Evolutionary conservation across 2,329 filamentous ascomycete genomes (phyloP).

Genomic region (Exophiala sideris): DNA sequence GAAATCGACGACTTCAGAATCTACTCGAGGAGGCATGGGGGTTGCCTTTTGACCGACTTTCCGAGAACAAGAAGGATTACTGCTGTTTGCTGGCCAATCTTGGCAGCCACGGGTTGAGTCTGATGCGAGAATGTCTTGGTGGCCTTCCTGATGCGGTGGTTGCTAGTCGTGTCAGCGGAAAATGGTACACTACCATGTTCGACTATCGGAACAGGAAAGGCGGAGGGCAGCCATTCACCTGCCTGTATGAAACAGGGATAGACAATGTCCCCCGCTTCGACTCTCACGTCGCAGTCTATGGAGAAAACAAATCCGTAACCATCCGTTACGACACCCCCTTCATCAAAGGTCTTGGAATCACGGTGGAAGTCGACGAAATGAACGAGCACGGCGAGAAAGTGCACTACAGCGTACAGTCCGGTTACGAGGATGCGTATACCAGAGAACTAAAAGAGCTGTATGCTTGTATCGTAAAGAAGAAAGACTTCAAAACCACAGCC

Average conservation of each 20-base stretch:
- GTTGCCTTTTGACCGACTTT: no score
- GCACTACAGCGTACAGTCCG: constrained; percentile 41
- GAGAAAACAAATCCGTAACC: constrained; percentile 50
- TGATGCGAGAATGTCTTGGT: no score
- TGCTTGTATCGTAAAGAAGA: constrained; percentile 37
- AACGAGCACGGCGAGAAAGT: constrained; percentile 39
- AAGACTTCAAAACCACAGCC: constrained; percentile 40
- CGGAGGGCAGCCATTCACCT: no score
- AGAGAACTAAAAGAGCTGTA: constrained; percentile 42
- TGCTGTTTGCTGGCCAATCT: no score
- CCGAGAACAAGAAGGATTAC: no score
- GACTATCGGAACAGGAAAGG: no score
- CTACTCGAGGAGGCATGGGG: no score
- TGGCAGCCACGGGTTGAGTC: no score
- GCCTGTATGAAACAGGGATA: constrained; percentile 54
- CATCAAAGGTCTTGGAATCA: constrained; percentile 56
- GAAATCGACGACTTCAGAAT: no score
- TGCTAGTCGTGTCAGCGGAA: no score
- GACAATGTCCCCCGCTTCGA: constrained; percentile 68
- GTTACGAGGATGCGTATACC: constrained; percentile 49
- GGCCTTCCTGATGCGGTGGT: no score
- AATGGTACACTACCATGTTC: no score
- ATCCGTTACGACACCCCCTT: constrained; percentile 58
- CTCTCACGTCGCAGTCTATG: constrained; percentile 68
- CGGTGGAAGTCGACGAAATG: constrained; percentile 46